Base-by-base conservation (phyloP, 345 rosid genomes). In the Hypericum perforatum region DNA sequence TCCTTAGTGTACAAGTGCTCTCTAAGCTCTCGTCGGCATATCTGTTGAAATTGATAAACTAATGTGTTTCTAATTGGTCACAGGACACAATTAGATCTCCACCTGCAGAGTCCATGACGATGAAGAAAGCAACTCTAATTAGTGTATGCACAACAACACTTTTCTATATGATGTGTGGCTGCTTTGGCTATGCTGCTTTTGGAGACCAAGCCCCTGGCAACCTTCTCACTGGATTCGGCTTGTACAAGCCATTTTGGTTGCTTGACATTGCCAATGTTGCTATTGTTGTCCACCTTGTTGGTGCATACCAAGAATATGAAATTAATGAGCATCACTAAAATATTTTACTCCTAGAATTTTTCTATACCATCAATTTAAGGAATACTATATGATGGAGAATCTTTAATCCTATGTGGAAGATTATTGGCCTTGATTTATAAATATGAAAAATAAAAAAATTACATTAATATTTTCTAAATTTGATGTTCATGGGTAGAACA, bases 181-280 rank as follows among this genome's bases (percentile, higher is more conserved):
- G 50, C 50, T 46, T 46, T 10, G 53, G 37, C 53, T 49, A 49
- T n/a, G 53, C 53, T 8, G 53, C 53, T 5, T 49, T 49, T 11
- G 53, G 53, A 22, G 53, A 49, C 53, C 11, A 6, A 5, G 37
- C 53, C 36, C 53, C 53, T 5, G 53, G 53, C 22, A 49, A 49
- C 53, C 39, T 49, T 7, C 53, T 49, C 5, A 49, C 53, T 4
- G 53, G 53, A 16, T 15, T 15, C 7, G 53, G 53, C 9, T 49
- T 49, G 13, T 49, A 49, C 39, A 36, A 49, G 11, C 53, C 53
- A 2, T 49, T 15, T 12, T 49, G 53, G 53, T 38, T 49, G 9
- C 37, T 49, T 9, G 53, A 49, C 53, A 49, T 46, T 13, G 50
- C 50, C 16, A 46, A 46, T 13, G 50, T 46, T 5, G 50, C 50